Evolutionary conservation across 805 yeast species (phyloP).

Genomic region (Candida palmyrensis): DNA sequence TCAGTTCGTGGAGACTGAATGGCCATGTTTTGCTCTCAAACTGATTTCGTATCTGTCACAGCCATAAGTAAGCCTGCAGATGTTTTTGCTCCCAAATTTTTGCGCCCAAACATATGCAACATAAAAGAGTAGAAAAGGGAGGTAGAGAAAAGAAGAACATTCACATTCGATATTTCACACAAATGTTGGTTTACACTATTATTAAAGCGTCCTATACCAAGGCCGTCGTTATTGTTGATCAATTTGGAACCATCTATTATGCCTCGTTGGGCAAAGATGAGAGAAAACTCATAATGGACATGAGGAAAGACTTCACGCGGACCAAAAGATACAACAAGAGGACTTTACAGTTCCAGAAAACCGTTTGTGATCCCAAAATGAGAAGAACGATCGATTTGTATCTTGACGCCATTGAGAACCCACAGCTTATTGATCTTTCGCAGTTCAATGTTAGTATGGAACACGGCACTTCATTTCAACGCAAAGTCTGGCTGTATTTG

Average conservation of each 20-base stretch:
- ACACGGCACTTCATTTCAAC: slow-evolving; percentile 37
- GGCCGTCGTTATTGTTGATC: slow-evolving; percentile 13
- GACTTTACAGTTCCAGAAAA: slow-evolving; percentile 1
- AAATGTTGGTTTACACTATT: slow-evolving; percentile 11
- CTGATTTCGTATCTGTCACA: too few species aligned
- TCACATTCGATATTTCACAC: too few species aligned
- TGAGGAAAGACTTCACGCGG: slow-evolving; percentile 12
- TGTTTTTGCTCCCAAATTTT: too few species aligned
- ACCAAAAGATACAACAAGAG: slow-evolving; percentile 1
- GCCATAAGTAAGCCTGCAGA: too few species aligned
- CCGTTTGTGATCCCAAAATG: slow-evolving; percentile 1
- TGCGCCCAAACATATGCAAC: too few species aligned
- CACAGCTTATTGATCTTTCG: slow-evolving; percentile 3
- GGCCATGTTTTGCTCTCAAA: too few species aligned
- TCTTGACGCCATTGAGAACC: slow-evolving; percentile 9
- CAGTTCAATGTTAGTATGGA: slow-evolving; percentile 14
- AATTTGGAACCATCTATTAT: slow-evolving; percentile 13
- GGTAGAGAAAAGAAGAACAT: not conserved
- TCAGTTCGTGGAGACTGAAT: too few species aligned
- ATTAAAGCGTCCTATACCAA: slow-evolving; percentile 6
- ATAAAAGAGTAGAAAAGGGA: not conserved
- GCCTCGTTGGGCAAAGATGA: slow-evolving; percentile 14
- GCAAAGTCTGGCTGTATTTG: slow-evolving; percentile 32
- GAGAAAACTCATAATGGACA: slow-evolving; percentile 2
- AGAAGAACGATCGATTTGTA: slow-evolving; percentile 8